phyloP scores from a whole-genome alignment of 768 basidiomycete species.

The Sporobolomyces roseus region DNA sequence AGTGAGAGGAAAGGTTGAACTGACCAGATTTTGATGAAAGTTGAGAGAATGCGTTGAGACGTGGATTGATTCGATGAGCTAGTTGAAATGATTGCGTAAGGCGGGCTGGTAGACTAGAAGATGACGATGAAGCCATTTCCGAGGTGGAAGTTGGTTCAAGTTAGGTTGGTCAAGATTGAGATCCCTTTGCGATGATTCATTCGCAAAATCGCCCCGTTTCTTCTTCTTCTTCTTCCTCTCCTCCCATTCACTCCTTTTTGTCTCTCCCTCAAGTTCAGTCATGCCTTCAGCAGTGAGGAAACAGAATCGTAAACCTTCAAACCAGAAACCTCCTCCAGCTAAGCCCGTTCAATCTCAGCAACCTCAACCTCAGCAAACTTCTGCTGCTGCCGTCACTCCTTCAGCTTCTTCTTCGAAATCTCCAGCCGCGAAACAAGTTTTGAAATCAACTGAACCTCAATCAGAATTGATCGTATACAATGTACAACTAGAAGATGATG shows the following conservation, averaged over 20 bases:
- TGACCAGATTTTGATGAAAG: conserved; percentile 15
- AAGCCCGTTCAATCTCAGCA: too few relatives aligned
- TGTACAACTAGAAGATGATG: conserved; percentile 79
- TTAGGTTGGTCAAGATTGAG: not conserved
- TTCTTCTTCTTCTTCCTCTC: not conserved
- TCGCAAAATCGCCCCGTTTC: not conserved
- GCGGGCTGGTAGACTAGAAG: conserved; percentile 7
- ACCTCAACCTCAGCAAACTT: too few relatives aligned
- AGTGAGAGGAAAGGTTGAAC: not conserved
- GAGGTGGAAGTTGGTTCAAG: not conserved
- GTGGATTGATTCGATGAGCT: conserved; percentile 20
- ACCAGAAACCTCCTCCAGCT: not conserved
- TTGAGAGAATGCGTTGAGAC: conserved; percentile 28
- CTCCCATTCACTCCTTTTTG: not conserved
- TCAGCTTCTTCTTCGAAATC: too few relatives aligned
- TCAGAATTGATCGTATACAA: conserved; percentile 68
- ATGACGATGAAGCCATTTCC: not conserved
- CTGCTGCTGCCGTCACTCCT: too few relatives aligned
- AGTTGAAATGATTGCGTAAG: not conserved
- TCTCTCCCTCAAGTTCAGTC: not conserved
- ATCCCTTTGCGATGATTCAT: too few relatives aligned
- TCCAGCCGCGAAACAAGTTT: too few relatives aligned
- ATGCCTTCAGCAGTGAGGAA: conserved; percentile 16
- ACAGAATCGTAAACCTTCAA: conserved; percentile 6
- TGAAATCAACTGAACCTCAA: not conserved